Conservation (phyloP, 208 protist species). For the Wallacemonas sp. region DNA sequence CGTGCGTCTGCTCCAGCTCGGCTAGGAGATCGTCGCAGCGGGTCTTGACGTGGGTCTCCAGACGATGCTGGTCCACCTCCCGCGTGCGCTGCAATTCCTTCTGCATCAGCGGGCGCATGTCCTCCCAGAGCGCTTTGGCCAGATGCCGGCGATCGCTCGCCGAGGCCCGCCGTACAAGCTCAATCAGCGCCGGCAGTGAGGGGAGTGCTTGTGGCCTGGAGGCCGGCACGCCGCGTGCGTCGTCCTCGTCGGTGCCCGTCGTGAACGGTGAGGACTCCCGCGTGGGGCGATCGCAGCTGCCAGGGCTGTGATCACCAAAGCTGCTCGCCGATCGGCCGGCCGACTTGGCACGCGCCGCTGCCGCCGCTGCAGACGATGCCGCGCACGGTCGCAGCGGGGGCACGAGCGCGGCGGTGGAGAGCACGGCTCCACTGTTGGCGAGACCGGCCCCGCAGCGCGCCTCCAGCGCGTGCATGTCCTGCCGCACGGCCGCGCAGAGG, state of each 20-base stretch:
- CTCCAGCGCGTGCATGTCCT: conserved; percentile 59
- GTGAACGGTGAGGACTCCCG: conserved; percentile 8
- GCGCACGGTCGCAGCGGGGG: no score
- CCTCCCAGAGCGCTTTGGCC: conserved; percentile 7
- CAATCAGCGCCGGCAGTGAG: not conserved
- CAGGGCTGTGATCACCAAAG: conserved; percentile 6
- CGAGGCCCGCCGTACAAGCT: not conserved
- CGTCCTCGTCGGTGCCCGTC: conserved; percentile 17
- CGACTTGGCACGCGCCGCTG: no score
- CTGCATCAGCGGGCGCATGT: conserved; percentile 16
- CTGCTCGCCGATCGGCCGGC: not conserved
- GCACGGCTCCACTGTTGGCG: no score
- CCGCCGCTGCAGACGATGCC: no score
- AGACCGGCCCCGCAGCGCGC: conserved; percentile 18
- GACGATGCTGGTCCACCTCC: conserved; percentile 21
- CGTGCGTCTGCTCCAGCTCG: conserved; percentile 16
- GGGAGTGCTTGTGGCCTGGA: not conserved
- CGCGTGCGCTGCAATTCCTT: conserved; percentile 23
- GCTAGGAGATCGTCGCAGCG: not conserved
- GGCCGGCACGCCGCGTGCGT: conserved; percentile 5
- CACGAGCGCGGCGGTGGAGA: no score
- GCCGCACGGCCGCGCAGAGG: conserved; percentile 63
- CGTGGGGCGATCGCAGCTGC: conserved; percentile 22
- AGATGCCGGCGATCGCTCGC: not conserved
- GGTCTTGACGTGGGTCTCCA: conserved; percentile 23